phyloP scores from a whole-genome alignment of 1,284 basidiomycete species.

The Meira nashicola region DNA sequence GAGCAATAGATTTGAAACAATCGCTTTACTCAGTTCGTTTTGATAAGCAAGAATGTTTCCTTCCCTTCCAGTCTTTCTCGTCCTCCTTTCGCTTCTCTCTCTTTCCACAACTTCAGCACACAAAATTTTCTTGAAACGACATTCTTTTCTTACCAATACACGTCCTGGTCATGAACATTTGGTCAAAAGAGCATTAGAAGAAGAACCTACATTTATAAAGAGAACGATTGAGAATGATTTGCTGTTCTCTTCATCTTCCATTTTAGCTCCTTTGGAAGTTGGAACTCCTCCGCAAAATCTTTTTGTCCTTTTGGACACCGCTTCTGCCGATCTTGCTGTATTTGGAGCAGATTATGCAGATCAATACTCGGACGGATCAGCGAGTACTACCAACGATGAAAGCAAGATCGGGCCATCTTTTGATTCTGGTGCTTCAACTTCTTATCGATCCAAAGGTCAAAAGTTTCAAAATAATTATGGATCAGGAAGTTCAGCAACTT shows the following conservation, averaged over 20 bases:
- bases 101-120: too few species aligned
- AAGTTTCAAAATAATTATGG: constrained; percentile 3
- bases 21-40: too few species aligned
- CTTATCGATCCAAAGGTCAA: not conserved
- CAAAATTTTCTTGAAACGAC: too few species aligned
- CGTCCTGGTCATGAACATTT: too few species aligned
- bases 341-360: not conserved
- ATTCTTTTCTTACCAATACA: too few species aligned
- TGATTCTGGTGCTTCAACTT: not conserved
- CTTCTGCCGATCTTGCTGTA: constrained; percentile 2
- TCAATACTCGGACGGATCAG: not conserved
- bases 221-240: not conserved
- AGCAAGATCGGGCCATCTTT: not conserved
- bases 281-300: constrained; percentile 4
- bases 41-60: too few species aligned
- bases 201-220: not conserved
- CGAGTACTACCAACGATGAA: not conserved
- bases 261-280: not conserved
- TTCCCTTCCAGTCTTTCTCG: too few species aligned
- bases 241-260: constrained; percentile 1
- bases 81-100: too few species aligned
- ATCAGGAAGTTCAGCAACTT: not conserved
- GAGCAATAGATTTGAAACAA: too few species aligned
- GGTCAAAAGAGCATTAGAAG: too few species aligned
- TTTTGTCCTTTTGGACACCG: not conserved